These are phyloP conservation scores for Dionaea muscipula DNA, from an alignment of 179 eudicot species.

Conservation along the genomic window DNA sequence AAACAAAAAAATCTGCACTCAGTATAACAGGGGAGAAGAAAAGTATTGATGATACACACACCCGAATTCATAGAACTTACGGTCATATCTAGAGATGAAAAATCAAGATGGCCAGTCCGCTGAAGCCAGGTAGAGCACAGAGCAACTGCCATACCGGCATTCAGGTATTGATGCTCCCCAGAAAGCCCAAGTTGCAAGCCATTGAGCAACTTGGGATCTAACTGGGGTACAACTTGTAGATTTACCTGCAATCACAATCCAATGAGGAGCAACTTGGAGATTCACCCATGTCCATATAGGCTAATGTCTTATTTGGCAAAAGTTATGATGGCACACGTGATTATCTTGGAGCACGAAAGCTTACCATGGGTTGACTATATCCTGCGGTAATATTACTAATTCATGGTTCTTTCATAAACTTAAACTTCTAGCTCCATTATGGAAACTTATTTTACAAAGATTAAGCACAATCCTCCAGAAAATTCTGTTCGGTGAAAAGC, in stretches of 20 bases:
- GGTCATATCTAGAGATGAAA: conserved; percentile 31
- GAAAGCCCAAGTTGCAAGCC: conserved; percentile 68
- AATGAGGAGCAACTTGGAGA: background rate
- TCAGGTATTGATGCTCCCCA: conserved; percentile 82
- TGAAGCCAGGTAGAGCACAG: conserved; percentile 89
- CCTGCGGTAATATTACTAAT: no score
- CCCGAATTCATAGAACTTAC: conserved; percentile 29
- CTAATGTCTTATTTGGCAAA: background rate
- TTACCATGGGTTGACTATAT: no score
- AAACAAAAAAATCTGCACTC: conserved; percentile 3
- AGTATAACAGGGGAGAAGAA: conserved; percentile 1
- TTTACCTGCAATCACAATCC: conserved; percentile 47
- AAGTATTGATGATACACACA: conserved; percentile 4
- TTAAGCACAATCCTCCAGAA: no score
- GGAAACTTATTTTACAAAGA: no score
- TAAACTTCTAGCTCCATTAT: no score
- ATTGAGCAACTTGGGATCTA: conserved; percentile 44
- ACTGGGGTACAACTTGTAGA: conserved; percentile 54
- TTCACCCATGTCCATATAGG: no score
- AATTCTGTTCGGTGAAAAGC: no score
- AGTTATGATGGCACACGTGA: background rate
- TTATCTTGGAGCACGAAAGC: no score
- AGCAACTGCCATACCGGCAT: conserved; percentile 90
- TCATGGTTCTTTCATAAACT: no score
- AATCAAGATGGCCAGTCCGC: conserved; percentile 54